Evolutionary conservation across 352 stramenopile genomes (phyloP), one percentile per base, ranked within the genome.

Genomic region (Pythium biforme): DNA sequence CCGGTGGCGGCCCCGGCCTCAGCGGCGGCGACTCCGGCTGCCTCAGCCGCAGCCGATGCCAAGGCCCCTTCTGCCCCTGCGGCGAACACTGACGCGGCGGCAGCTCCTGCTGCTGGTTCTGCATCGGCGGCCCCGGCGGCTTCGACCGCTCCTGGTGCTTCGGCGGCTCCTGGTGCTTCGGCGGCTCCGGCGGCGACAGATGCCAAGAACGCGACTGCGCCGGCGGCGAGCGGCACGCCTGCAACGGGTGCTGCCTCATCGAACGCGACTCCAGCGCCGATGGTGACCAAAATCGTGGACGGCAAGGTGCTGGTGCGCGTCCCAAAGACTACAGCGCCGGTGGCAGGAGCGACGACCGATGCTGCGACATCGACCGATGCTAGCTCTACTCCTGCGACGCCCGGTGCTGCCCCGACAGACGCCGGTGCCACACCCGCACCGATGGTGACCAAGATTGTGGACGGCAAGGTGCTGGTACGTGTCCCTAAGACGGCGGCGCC

Each of bases 401-500:
- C 55, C 10, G 43, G 26, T 25, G n/a, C 27, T 17, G 22, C 56
- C 12, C 10, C 62, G 29, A 56, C 45, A 4, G 57, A 26, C 34
- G 39, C 19, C 19, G 29, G n/a, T n/a, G 14, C 48, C 8, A 58
- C 53, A 15, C 46, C 62, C 7, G 48, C n/a, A 3, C 58, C 58
- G 23, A 51, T 27, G 14, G 57, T 64, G 25, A 65, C 58, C 37
- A 65, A 65, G 58, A 25, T 65, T 22, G 58, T 65, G 26, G 27
- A 65, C 49, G 58, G 58, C 27, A 58, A 65, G 39, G 58, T 65
- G 26, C 43, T 58, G 31, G 58, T 65, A 23, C 48, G 49, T 11
- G 39, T 65, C 4, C 27, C 25, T 7, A 57, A 57, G 49, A 57
- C 58, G 10, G 17, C 49, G 3, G 47, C 57, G 19, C 46, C 58